Percentiles rank a stretch among this genome's conserved stretches.
These are phyloP conservation scores for Gyromitra esculenta DNA, from an alignment of 2,329 filamentous ascomycete genomes.

Conservation along the genomic window DNA sequence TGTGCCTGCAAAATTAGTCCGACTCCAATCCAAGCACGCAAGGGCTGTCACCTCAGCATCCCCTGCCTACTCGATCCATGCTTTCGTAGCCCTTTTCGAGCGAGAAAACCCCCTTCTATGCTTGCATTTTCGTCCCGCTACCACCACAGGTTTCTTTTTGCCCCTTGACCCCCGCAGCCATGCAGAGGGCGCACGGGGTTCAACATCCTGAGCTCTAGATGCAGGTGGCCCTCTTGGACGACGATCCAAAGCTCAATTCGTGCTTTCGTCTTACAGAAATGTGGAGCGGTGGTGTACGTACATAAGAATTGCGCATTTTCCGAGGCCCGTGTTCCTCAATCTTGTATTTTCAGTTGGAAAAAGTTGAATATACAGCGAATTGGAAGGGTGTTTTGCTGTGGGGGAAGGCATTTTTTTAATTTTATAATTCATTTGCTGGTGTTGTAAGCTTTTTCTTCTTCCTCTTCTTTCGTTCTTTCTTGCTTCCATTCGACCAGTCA, in stretches of 20 bases:
- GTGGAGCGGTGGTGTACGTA: slow-evolving; percentile 34
- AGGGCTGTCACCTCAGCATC: slow-evolving; percentile 40
- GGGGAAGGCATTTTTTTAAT: slow-evolving; percentile 46
- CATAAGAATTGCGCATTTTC: slow-evolving; percentile 54
- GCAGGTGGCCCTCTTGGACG: slow-evolving; percentile 43
- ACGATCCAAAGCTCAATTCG: slow-evolving; percentile 51
- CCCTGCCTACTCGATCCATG: slow-evolving; percentile 44
- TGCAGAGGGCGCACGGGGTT: slow-evolving; percentile 50
- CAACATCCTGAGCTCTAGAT: slow-evolving; percentile 51
- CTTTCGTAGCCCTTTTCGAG: slow-evolving; percentile 45
- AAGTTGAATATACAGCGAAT: slow-evolving; percentile 37
- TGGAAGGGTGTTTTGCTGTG: slow-evolving; percentile 35
- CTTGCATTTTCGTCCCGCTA: slow-evolving; percentile 52
- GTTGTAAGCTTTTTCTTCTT: slow-evolving; percentile 32
- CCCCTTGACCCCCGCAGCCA: slow-evolving; percentile 50
- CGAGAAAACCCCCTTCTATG: slow-evolving; percentile 47
- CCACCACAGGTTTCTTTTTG: slow-evolving; percentile 53
- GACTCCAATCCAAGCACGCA: slow-evolving; percentile 23
- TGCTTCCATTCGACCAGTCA: slow-evolving; percentile 28
- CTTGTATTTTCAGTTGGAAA: slow-evolving; percentile 33
- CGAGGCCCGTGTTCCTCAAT: slow-evolving; percentile 40
- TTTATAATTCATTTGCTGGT: slow-evolving; percentile 31
- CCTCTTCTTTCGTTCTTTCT: slow-evolving; percentile 3
- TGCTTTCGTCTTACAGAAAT: slow-evolving; percentile 31
- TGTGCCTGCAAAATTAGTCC: slow-evolving; percentile 44